Conservation (phyloP, 371 early-diverging fungal species). For the Smittium culicis region DNA sequence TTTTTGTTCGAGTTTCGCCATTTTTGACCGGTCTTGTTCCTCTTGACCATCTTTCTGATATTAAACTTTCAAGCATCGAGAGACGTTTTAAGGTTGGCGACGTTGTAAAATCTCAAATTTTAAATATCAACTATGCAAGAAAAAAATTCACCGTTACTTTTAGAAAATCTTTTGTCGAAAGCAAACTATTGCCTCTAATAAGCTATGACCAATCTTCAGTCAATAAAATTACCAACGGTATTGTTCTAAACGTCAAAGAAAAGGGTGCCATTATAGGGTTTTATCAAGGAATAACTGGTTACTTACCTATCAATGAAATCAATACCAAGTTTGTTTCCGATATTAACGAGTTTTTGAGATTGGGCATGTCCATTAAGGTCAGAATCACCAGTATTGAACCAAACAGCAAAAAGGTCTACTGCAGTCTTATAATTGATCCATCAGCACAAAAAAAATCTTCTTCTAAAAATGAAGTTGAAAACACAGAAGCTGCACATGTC, state of each 20-base stretch:
- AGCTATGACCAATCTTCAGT: slow-evolving; percentile 34
- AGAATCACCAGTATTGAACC: slow-evolving; percentile 4
- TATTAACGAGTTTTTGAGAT: slow-evolving; percentile 24
- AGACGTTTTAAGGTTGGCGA: slow-evolving; percentile 61
- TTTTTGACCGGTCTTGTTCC: slow-evolving; percentile 58
- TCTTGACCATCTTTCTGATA: slow-evolving; percentile 59
- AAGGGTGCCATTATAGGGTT: slow-evolving; percentile 61
- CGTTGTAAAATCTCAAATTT: slow-evolving; percentile 52
- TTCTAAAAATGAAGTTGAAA: neutral
- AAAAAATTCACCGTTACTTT: slow-evolving; percentile 52
- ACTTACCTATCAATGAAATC: slow-evolving; percentile 42
- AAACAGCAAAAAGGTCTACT: neutral
- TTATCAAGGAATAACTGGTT: slow-evolving; percentile 54
- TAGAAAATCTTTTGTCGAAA: slow-evolving; percentile 64
- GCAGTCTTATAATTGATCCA: neutral
- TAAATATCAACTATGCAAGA: slow-evolving; percentile 38
- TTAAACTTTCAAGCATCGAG: slow-evolving; percentile 51
- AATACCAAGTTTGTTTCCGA: slow-evolving; percentile 1
- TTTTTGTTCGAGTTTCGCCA: slow-evolving; percentile 50
- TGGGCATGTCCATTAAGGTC: slow-evolving; percentile 8
- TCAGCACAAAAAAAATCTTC: neutral
- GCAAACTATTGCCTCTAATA: slow-evolving; percentile 46
- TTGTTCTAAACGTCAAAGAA: slow-evolving; percentile 44
- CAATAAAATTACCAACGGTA: slow-evolving; percentile 41
- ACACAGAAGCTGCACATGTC: neutral